A percentile compares a stretch with the other conserved stretches of the same genome.
phyloP scores from a whole-genome alignment of 1,284 basidiomycete genomes.

The Pascua guehoae region DNA sequence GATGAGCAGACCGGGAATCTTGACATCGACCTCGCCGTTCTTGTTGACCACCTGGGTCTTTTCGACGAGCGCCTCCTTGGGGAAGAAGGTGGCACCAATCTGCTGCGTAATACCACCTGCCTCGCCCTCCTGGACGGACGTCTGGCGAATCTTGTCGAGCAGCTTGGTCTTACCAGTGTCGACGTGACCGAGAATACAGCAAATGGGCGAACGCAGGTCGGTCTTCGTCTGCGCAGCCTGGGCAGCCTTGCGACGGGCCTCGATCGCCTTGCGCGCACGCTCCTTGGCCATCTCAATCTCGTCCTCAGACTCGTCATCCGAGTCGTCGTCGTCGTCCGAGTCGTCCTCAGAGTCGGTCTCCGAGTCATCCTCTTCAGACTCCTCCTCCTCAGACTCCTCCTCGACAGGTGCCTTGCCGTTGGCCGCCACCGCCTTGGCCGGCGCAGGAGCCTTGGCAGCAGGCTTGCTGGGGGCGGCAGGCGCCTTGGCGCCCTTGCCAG shows the following conservation, averaged over 20 bases:
- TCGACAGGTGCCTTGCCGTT: conserved; percentile 35
- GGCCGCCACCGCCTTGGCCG: conserved; percentile 32
- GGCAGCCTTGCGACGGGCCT: conserved; percentile 80
- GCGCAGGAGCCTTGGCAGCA: conserved; percentile 17
- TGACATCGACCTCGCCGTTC: conserved; percentile 82
- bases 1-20: conserved; percentile 91
- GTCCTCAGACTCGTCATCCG: conserved; percentile 56
- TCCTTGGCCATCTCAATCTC: conserved; percentile 74
- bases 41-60: conserved; percentile 91
- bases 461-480: conserved; percentile 17
- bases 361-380: conserved; percentile 48
- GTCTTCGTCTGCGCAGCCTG: conserved; percentile 84
- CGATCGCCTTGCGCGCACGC: conserved; percentile 74
- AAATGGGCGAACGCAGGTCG: conserved; percentile 91
- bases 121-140: conserved; percentile 98
- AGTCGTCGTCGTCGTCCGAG: conserved; percentile 41
- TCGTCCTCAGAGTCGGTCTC: conserved; percentile 52
- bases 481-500: conserved; percentile 8
- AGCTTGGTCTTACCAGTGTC: conserved; percentile 99
- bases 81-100: conserved; percentile 99
- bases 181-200: conserved; percentile 99
- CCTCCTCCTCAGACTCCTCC: conserved; percentile 33
- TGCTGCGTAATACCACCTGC: conserved; percentile 99
- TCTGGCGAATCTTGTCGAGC: conserved; percentile 99
- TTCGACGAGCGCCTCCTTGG: conserved; percentile 86